Base-by-base conservation (phyloP, 164 flowering plant species). In the Saururus chinensis region DNA sequence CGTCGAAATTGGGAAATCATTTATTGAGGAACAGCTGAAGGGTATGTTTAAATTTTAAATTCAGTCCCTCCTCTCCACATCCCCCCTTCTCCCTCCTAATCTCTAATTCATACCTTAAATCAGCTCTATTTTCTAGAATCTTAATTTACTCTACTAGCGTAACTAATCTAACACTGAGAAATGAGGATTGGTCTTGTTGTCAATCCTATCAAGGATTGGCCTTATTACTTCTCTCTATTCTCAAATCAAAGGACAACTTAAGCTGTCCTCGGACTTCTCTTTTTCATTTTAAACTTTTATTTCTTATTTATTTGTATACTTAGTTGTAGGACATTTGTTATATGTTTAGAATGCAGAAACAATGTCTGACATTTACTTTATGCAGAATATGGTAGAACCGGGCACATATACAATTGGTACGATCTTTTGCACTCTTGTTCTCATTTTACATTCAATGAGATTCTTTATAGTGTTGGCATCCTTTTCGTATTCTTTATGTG, bases 371-470 rank as follows among this genome's bases (percentile, higher is more conserved):
- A 67, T 20, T 52, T 19, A 40, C 60, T 75, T 63, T 73, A 56
- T 53, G 66, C 79, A 87, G 93, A 87, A 66, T 84, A 87, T 74
- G 90, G 90, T 61, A 73, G 76, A 70, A 84, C 75, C 26, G 55
- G 80, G 45, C 93, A 87, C 74, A 74, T 87, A 59, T 84, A 87
- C 76, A 87, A 87, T 66, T 84, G 93, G 93, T 84, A 78, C 64
- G 66, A 25, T 26, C n/a, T 48, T 41, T 22, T 58, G 20, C 49
- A 45, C 11, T 45, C 37, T 30, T 30, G 4, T 30, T 30, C 37
- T 30, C 49, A 45, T 12, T 17, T 41, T 45, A 12, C 17, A 12
- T 45, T 45, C 2, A 17, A 8, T 45, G 14, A 9, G 17, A 45
- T 17, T 17, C 14, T 45, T 45, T 45, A 45, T 17, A 12, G 49